These are phyloP conservation scores for Orbilia ellipsospora DNA, from an alignment of 2,329 filamentous ascomycete genomes.

Conservation along the genomic window DNA sequence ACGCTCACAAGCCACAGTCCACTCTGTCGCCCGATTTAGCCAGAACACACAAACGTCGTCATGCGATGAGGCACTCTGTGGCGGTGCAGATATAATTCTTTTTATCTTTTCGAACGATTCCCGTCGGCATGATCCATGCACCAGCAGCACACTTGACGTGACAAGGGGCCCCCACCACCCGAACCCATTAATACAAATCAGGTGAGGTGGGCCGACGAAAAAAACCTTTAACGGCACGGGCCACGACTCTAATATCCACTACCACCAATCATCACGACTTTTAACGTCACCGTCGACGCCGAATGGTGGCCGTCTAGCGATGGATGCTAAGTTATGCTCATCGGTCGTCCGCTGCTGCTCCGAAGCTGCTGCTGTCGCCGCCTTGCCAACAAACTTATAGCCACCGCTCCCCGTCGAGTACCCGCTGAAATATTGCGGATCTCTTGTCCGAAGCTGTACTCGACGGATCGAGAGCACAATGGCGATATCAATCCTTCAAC, in stretches of 20 bases:
- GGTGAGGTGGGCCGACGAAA: no score
- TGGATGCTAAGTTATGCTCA: slow-evolving; percentile 54
- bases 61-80: no score
- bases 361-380: slow-evolving; percentile 42
- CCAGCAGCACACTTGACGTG: background rate
- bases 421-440: background rate
- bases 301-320: slow-evolving; percentile 22
- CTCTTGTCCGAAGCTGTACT: slow-evolving; percentile 1
- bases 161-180: no score
- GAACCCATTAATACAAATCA: no score
- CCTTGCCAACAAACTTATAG: slow-evolving; percentile 6
- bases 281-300: slow-evolving; percentile 21
- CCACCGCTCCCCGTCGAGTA: slow-evolving; percentile 6
- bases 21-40: no score
- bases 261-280: no score
- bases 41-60: no score
- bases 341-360: slow-evolving; percentile 54
- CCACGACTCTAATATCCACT: no score
- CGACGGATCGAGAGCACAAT: slow-evolving; percentile 28
- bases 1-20: background rate
- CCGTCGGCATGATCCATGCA: no score
- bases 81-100: no score
- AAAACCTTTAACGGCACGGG: no score
- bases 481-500: background rate
- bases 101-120: no score